Base-by-base conservation (phyloP, 108 stramenopile genomes). In the Chaetoceros tenuissimus region DNA sequence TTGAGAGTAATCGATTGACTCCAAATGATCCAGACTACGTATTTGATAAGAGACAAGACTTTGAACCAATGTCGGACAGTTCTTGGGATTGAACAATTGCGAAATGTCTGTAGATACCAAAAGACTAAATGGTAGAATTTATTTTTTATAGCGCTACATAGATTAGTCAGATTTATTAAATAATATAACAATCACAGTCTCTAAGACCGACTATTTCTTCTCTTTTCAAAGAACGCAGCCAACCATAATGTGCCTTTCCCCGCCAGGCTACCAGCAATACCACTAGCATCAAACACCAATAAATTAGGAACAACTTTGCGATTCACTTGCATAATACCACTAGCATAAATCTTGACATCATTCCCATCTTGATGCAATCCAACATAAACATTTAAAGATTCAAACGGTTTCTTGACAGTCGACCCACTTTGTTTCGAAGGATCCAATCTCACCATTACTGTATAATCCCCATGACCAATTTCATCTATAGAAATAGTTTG, bases 221-320 rank as follows among this genome's bases (percentile, higher is more conserved):
- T 17, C 31, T 58, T 53, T 19, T 58, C 60, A 59, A 77, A 77
- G 59, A 73, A 64, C 34, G 53, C 73, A 8, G 77, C 70, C 1
- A 78, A 44, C 77, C 77, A 78, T 22, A 78, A 52, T 13, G 77
- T 78, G 22, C 71, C 77, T 34, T 74, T 74, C 17, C 77, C 77
- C 22, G 77, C 77, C 66, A 78, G 67, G 0, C 53, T 59, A 0
- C 77, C 77, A 48, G 77, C 77, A 28, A 78, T 67, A 2, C 70
- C 70, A 51, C 68, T 67, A 19, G 77, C 73, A 71, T 78, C 77
- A 46, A 78, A 71, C 1, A 78, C 55, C 0, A 68, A 50, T 10
- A 78, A 51, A 29, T 78, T 74, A 18, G 77, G 77, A 0, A 78
- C 73, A 20, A 78, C 64, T 52, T 64, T 67, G 10, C 77, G 51